These are phyloP conservation scores for Blastocystis sp. DNA, from an alignment of 352 stramenopile species.

Conservation along the genomic window DNA sequence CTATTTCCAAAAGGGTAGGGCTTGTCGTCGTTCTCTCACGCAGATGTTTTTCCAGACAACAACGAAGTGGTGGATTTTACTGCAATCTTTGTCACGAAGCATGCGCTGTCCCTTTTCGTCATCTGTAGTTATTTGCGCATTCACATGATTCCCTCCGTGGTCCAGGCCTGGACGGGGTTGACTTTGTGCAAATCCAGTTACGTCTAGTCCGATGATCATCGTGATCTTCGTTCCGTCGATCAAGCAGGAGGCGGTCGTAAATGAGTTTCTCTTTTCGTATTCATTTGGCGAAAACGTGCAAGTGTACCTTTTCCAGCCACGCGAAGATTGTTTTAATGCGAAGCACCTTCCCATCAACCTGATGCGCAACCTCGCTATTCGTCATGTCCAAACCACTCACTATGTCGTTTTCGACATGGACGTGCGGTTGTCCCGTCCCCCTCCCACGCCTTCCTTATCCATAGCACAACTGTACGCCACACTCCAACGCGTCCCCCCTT, in stretches of 20 bases:
- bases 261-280: neutral
- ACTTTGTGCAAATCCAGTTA: neutral
- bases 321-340: neutral
- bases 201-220: neutral
- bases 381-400: constrained; percentile 14
- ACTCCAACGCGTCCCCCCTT: neutral
- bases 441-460: neutral
- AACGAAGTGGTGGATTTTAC: neutral
- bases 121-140: neutral
- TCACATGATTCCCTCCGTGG: neutral
- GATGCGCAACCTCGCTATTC: constrained; percentile 41
- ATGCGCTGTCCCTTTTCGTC: neutral
- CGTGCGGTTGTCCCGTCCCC: neutral
- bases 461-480: neutral
- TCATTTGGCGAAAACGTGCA: neutral
- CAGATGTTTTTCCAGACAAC: neutral
- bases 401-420: constrained; percentile 47
- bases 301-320: neutral
- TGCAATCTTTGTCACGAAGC: neutral
- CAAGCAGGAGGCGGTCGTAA: neutral
- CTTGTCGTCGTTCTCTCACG: neutral
- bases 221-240: neutral
- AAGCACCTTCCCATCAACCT: constrained; percentile 41
- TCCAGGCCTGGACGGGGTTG: neutral
- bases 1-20: neutral